Evolutionary conservation across 306 rosid genomes (phyloP).

Genomic region (Cucurbita moschata): DNA sequence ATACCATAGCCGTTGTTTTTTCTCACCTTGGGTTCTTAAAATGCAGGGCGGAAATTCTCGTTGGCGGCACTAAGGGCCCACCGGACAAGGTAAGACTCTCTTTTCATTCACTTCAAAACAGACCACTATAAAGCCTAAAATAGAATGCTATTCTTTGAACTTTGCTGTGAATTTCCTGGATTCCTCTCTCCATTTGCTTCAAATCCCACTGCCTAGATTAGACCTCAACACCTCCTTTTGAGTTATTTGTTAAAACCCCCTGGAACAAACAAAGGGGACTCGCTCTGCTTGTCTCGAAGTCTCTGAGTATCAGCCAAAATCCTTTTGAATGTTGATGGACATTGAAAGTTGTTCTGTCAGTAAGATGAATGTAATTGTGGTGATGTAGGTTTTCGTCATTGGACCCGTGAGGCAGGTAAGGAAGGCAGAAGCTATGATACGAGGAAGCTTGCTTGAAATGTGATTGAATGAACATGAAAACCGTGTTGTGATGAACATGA

Average conservation of each 20-base stretch:
- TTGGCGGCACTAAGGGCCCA: constrained; percentile 80
- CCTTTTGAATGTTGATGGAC: neutral
- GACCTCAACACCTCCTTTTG: neutral
- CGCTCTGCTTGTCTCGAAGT: neutral
- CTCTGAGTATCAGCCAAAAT: neutral
- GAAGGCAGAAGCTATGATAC: constrained; percentile 88
- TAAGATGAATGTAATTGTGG: neutral
- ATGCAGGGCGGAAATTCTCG: constrained; percentile 82
- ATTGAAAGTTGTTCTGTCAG: neutral
- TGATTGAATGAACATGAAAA: constrained; percentile 11
- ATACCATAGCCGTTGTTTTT: constrained; percentile 1
- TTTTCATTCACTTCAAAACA: neutral
- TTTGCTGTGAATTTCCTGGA: neutral
- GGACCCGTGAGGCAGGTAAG: constrained; percentile 85
- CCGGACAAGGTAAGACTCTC: constrained; percentile 72
- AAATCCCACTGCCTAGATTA: neutral
- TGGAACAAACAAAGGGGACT: neutral
- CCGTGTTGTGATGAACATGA: constrained; percentile 2
- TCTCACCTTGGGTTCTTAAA: constrained; percentile 1
- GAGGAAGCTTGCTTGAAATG: constrained; percentile 68
- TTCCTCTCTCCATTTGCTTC: neutral
- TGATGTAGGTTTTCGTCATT: constrained; percentile 56
- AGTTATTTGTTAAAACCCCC: too few species aligned
- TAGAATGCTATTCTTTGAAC: neutral
- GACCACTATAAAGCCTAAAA: neutral